Evolutionary conservation across 2,329 filamentous ascomycete species (phyloP), one percentile per base, ranked within the genome.

Genomic region (Trichoderma simmonsii): DNA sequence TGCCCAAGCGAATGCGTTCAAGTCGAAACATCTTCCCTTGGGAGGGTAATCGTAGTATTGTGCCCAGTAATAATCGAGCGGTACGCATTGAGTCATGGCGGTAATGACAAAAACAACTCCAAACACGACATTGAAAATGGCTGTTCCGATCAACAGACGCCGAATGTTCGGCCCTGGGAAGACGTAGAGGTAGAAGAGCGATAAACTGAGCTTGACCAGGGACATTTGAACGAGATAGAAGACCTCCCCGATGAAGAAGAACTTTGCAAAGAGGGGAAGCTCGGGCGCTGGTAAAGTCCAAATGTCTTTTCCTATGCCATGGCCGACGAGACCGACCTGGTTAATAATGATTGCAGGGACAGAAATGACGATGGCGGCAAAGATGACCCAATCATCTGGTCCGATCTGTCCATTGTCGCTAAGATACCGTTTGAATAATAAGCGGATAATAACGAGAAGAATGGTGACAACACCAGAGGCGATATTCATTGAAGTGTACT

Each of bases 181-280:
- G 57, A 85, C 82, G 26, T 81, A 78, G 11, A 83, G 77, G 71
- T 84, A 85, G 72, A 85, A 84, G 72, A 81, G 78, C 6, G 84
- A 73, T 15, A 85, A 75, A 1, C 83, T 82, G 26, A 83, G 75
- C 73, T 85, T 84, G 39, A 83, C 78, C 5, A 83, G 74, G 6
- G 79, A 78, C 62, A 82, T 77, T 48, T 81, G 77, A 1, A 78
- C 36, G 73, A 84, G 81, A 74, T 85, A 85, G 21, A 84, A 77
- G 0, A 82, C 75, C 34, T 82, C 80, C 4, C 80, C 75, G 6
- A 80, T 30, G 73, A 77, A 81, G 65, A 82, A 81, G 43, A 70
- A 80, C 2, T 74, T 71, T 12, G 74, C 76, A 34, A 81, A 81
- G 0, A 71, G 43, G 12, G 74, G 74, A 15, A 77, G 76, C 21